phyloP scores from a whole-genome alignment of 169 alveolate genomes.

The Cryptosporidium ubiquitum region DNA sequence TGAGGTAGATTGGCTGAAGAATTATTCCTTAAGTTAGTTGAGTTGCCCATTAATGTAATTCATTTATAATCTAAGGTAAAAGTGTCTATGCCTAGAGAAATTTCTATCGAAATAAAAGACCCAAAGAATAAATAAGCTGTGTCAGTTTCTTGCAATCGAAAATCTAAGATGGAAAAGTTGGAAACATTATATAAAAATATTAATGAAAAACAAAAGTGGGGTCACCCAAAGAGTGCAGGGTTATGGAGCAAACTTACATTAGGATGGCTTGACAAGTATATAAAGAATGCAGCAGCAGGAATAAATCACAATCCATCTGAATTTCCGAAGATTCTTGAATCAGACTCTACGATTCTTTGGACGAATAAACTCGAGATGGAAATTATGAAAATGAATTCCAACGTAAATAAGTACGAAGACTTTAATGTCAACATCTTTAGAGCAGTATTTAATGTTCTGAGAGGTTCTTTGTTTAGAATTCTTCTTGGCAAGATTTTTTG shows the following conservation, averaged over 20 bases:
- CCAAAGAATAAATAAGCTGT: neutral
- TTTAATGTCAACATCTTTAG: conserved; percentile 39
- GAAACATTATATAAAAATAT: neutral
- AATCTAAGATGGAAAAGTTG: neutral
- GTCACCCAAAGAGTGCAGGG: conserved; percentile 41
- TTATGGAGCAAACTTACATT: conserved; percentile 69
- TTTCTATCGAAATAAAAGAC: no score
- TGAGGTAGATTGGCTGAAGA: neutral
- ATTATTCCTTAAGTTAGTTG: no score
- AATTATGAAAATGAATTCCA: conserved; percentile 34
- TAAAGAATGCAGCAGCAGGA: conserved; percentile 13
- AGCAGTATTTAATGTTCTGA: conserved; percentile 48
- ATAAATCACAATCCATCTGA: conserved; percentile 29
- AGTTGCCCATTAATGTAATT: neutral
- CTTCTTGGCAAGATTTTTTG: conserved; percentile 32
- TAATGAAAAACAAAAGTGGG: conserved; percentile 48
- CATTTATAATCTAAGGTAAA: neutral
- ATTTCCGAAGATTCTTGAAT: conserved; percentile 48
- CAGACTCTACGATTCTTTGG: conserved; percentile 55
- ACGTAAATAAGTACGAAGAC: neutral
- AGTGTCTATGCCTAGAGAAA: neutral
- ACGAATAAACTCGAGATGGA: conserved; percentile 51
- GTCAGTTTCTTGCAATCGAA: neutral
- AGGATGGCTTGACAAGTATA: conserved; percentile 52
- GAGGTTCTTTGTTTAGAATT: conserved; percentile 27